Base-by-base conservation (phyloP, 352 stramenopile genomes). In the Globisporangium cederbergense region DNA sequence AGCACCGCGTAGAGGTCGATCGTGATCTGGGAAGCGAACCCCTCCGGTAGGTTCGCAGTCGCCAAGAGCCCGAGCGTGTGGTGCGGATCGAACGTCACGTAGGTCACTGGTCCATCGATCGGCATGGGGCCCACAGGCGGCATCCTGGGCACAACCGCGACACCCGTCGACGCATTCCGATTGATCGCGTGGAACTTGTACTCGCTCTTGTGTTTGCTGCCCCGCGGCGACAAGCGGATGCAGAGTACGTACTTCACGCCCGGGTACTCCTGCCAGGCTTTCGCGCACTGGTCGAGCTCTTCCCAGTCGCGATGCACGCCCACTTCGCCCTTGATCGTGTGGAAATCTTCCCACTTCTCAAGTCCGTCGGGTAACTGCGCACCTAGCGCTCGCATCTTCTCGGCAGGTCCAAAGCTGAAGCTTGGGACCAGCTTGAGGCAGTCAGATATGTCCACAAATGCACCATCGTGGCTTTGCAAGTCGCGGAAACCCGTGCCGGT, bases 291-390 rank as follows among this genome's bases (percentile, higher is more conserved):
- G 46, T 52, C 46, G 20, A 52, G 46, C 9, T 52, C 46, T 14
- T 52, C 25, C 46, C 46, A 52, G 46, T 30, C 13, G 20, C 46
- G 46, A 16, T 52, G n/a, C 46, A 28, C 46, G 20, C 46, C 46
- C 46, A 52, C 46, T 52, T 52, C 46, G 9, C 46, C 46, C 46
- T 52, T 52, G 46, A 52, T 45, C 25, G 52, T 45, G n/a, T 58
- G 36, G 28, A 30, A 58, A 14, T 54, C 14, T 2, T 28, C 9
- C 46, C 46, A 52, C 0, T 32, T 8, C 25, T 10, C 4, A 5
- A 52, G 20, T n/a, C 9, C 20, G 10, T 20, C n/a, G 2, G 46
- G 46, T 13, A 32, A 20, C 46, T 52, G 20, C 20, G 46, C 20
- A 52, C 46, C 46, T 18, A 52, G 8, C 9, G 46, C 46, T 34